Conservation (phyloP, 2,329 filamentous ascomycete species). For the Talaromyces verruculosus region DNA sequence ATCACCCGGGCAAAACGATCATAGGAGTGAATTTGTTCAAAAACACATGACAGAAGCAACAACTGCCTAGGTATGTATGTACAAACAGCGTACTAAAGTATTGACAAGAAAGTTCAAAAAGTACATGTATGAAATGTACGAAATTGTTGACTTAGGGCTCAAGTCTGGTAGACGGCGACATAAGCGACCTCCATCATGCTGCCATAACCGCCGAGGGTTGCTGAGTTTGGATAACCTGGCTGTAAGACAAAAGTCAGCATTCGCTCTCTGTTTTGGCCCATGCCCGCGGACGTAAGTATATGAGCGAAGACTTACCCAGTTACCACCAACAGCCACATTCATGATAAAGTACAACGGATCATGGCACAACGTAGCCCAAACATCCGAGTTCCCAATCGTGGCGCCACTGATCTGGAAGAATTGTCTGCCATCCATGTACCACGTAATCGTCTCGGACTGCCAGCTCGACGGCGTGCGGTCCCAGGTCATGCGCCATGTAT, state of each 20-base stretch:
- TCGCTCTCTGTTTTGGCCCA: neutral
- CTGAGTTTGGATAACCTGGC: constrained; percentile 19
- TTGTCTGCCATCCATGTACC: constrained; percentile 20
- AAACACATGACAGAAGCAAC: neutral
- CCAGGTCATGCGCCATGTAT: constrained; percentile 21
- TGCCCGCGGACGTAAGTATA: neutral
- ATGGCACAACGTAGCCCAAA: constrained; percentile 19
- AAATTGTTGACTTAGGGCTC: neutral
- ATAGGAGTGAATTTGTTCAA: neutral
- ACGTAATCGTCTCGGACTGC: constrained; percentile 20
- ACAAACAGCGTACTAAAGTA: neutral
- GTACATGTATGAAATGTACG: neutral
- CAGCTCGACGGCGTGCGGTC: constrained; percentile 16
- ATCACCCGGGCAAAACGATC: neutral
- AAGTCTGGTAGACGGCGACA: constrained; percentile 18
- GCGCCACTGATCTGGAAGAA: constrained; percentile 18
- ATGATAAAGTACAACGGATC: constrained; percentile 20
- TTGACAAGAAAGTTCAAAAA: neutral
- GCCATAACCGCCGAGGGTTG: constrained; percentile 15
- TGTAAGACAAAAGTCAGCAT: neutral
- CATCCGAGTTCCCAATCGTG: constrained; percentile 7
- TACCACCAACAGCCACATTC: constrained; percentile 20
- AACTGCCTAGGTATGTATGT: neutral
- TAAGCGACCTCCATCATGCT: constrained; percentile 20
- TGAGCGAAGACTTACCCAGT: constrained; percentile 12